phyloP scores from a whole-genome alignment of 2,329 filamentous ascomycete species.

The Alternaria ethzedia region DNA sequence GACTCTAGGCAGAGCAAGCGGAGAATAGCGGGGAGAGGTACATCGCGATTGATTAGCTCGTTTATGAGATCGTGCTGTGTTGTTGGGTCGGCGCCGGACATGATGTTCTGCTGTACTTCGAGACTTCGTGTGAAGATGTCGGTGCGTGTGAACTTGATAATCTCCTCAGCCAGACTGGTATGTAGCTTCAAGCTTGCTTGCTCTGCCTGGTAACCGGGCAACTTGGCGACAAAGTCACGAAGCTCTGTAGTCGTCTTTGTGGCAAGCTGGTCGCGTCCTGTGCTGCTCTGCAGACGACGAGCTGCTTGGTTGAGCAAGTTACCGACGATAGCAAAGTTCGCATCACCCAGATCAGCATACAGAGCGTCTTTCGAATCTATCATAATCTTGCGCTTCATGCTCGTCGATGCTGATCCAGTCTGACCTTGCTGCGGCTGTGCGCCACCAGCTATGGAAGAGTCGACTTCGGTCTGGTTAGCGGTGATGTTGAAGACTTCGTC shows the following conservation, averaged over 20 bases:
- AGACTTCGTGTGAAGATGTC: constrained; percentile 87
- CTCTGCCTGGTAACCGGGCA: constrained; percentile 91
- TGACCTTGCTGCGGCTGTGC: constrained; percentile 66
- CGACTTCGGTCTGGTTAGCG: constrained; percentile 91
- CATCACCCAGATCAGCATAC: constrained; percentile 84
- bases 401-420: constrained; percentile 53
- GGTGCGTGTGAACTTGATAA: constrained; percentile 88
- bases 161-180: constrained; percentile 90
- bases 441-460: constrained; percentile 86
- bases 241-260: constrained; percentile 90
- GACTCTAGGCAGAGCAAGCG: constrained; percentile 90
- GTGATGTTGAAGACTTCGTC: constrained; percentile 93
- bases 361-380: constrained; percentile 89
- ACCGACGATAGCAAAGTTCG: constrained; percentile 95
- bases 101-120: constrained; percentile 95
- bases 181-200: constrained; percentile 92
- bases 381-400: constrained; percentile 83
- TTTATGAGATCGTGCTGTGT: constrained; percentile 90
- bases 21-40: constrained; percentile 80
- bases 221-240: constrained; percentile 91
- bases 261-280: constrained; percentile 79
- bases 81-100: constrained; percentile 85
- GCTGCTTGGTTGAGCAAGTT: constrained; percentile 89
- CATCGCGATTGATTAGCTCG: constrained; percentile 89
- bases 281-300: constrained; percentile 82